Evolutionary conservation across 768 basidiomycete species (phyloP).

Genomic region (Mycena crocata): DNA sequence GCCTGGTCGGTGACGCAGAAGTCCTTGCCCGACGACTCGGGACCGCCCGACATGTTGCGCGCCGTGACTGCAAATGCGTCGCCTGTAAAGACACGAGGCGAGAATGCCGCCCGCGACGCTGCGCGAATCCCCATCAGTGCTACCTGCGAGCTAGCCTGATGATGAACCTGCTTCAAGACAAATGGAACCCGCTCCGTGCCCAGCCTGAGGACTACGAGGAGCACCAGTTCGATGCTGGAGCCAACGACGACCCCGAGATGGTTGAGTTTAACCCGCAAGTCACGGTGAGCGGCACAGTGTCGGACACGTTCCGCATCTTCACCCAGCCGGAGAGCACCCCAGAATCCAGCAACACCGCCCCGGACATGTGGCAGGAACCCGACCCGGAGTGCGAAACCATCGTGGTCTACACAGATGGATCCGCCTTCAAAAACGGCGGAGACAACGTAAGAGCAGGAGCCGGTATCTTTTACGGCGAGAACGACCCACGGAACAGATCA

Average conservation of each 20-base stretch:
- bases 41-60: neutral
- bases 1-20: slow-evolving; percentile 20
- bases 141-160: slow-evolving; percentile 1
- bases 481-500: neutral
- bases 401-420: slow-evolving; percentile 38
- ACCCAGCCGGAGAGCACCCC: slow-evolving; percentile 4
- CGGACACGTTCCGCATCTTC: slow-evolving; percentile 25
- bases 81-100: slow-evolving; percentile 3
- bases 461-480: neutral
- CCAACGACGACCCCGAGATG: neutral
- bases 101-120: neutral
- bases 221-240: neutral
- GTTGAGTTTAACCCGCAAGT: slow-evolving; percentile 19
- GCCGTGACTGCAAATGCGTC: slow-evolving; percentile 19
- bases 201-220: slow-evolving; percentile 30
- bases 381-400: slow-evolving; percentile 11
- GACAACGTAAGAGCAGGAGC: neutral
- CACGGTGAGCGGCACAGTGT: neutral
- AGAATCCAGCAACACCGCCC: neutral
- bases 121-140: slow-evolving; percentile 24
- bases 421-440: neutral
- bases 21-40: neutral
- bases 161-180: slow-evolving; percentile 11
- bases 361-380: neutral
- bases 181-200: slow-evolving; percentile 26